Evolutionary conservation across 495 filamentous ascomycete species (phyloP).

Genomic region (Daldinia childiae): DNA sequence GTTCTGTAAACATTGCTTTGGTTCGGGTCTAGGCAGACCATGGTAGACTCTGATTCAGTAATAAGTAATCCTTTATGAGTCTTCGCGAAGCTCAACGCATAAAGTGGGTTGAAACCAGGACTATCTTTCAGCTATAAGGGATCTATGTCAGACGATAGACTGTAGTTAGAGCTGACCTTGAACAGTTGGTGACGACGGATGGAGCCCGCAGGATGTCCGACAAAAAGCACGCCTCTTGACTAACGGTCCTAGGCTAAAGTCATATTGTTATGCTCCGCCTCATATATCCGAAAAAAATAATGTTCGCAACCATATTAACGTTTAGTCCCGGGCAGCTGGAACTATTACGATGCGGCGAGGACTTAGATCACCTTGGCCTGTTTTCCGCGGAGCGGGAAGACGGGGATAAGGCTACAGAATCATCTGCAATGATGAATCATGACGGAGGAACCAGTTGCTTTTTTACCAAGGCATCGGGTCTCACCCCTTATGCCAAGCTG

Average conservation of each 20-base stretch:
- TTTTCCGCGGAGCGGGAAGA: not conserved
- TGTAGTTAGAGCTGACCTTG: constrained; percentile 11
- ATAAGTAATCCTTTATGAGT: not conserved
- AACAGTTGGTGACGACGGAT: constrained; percentile 15
- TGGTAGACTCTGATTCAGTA: not conserved
- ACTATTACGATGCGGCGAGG: not conserved
- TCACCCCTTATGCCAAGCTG: constrained; percentile 14
- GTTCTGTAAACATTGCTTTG: not conserved
- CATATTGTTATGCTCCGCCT: constrained; percentile 11
- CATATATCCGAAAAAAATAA: constrained; percentile 23
- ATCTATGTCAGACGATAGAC: constrained; percentile 26
- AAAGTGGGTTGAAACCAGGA: constrained; percentile 5
- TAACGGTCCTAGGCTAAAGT: not conserved
- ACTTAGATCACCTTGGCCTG: not conserved
- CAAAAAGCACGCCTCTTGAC: not conserved
- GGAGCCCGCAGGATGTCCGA: constrained; percentile 15
- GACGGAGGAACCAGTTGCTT: constrained; percentile 18
- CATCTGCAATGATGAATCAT: constrained; percentile 26
- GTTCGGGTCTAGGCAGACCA: not conserved
- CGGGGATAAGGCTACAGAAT: constrained; percentile 1
- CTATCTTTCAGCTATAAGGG: constrained; percentile 29
- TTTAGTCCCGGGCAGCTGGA: not conserved
- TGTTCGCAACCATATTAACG: not conserved
- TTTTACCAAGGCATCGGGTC: constrained; percentile 15
- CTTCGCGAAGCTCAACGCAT: not conserved